Evolutionary conservation across 179 eudicot species (phyloP), one percentile per base, ranked within the genome.

Genomic region (Patellifolia procumbens): DNA sequence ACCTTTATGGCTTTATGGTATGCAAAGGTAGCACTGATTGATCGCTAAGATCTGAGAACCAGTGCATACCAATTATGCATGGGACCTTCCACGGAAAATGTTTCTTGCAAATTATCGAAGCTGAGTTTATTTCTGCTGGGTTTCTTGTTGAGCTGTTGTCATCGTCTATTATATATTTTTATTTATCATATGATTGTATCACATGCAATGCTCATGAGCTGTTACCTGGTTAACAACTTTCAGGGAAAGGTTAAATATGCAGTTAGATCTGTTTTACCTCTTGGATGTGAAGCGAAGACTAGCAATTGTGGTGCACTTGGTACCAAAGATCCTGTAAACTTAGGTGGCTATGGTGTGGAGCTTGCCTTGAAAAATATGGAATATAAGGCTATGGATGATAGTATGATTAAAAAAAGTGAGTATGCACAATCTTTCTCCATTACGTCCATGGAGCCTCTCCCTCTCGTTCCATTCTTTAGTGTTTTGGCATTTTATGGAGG

Each of bases 331-430:
- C 89, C 97, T 32, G 82, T 95, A 77, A 90, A 90, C 85, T 84
- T 95, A 87, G 99, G 97, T 69, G 99, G 99, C 68, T 95, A 93
- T 82, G 99, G 99, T 52, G 97, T 95, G 58, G 99, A 95, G 88
- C 99, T 95, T 78, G 99, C 99, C 73, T 79, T 95, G 87, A 95
- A 95, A 86, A 93, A 95, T 86, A 95, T 95, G 99, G 98, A 95
- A 81, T 95, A 95, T 75, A 95, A 95, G 81, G 99, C 99, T 79
- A 95, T 95, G 96, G 99, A 95, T 88, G 99, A 95, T 81, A 95
- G 91, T 80, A 84, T 85, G 43, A 84, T 93, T 51, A 91, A 85
- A 79, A 93, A 93, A 87, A 87, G 99, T 91, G 71, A 68, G 88
- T 86, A 49, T 71, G 74, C 20, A 60, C 31, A 68, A 42, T 31